phyloP scores from a whole-genome alignment of 176 grass and related monocot genomes.

The Rhipidocladum racemiflorum region DNA sequence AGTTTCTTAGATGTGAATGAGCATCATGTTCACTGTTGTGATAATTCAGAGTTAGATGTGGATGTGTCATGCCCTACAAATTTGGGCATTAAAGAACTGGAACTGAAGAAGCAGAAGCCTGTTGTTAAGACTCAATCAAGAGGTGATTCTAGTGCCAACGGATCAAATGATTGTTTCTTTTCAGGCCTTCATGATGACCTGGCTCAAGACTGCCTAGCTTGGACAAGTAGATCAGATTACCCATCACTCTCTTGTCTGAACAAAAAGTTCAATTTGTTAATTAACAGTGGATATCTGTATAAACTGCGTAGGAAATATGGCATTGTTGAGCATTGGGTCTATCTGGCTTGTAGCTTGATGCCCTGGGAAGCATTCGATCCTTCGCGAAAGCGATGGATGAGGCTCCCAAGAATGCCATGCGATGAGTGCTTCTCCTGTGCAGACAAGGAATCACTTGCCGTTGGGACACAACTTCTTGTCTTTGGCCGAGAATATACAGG shows the following conservation, averaged over 20 bases:
- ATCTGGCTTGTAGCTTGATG: conserved; percentile 78
- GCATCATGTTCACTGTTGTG: conserved; percentile 7
- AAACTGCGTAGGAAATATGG: conserved; percentile 63
- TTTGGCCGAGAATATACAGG: conserved; percentile 81
- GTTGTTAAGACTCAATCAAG: conserved; percentile 35
- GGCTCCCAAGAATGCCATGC: conserved; percentile 76
- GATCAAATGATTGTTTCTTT: conserved; percentile 71
- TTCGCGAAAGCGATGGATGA: conserved; percentile 71
- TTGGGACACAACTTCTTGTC: conserved; percentile 87
- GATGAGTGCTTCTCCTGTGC: conserved; percentile 86
- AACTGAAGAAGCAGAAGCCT: conserved; percentile 47
- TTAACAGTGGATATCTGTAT: conserved; percentile 78
- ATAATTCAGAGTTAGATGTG: conserved; percentile 40
- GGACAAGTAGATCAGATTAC: conserved; percentile 81
- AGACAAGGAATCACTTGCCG: conserved; percentile 91
- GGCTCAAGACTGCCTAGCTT: conserved; percentile 72
- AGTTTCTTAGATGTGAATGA: conserved; percentile 30
- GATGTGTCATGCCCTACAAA: conserved; percentile 23
- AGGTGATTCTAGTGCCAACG: conserved; percentile 36
- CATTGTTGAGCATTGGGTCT: conserved; percentile 84
- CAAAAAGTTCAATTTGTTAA: conserved; percentile 73
- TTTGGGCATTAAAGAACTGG: conserved; percentile 39
- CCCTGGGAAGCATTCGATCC: conserved; percentile 94
- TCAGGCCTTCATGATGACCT: conserved; percentile 80
- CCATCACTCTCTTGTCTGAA: conserved; percentile 70